Conservation (phyloP, 306 rosid genomes). For the Pachyrhizus erosus region DNA sequence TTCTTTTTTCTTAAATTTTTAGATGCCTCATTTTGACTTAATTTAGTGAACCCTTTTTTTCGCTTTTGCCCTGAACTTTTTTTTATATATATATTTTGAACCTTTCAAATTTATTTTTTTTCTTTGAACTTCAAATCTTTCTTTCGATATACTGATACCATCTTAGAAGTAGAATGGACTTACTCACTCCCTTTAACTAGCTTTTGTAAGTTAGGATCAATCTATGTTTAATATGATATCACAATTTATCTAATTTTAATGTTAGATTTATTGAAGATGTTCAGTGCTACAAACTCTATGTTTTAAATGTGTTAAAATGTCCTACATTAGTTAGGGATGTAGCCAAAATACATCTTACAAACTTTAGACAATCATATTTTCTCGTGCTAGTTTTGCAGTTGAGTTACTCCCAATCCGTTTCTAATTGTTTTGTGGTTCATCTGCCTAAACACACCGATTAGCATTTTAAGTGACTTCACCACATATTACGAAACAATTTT, state of each 20-base stretch:
- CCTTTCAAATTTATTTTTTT: not conserved
- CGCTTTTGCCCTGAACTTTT: not conserved
- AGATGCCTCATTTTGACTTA: too few relatives aligned
- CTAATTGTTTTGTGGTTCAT: constrained; percentile 1
- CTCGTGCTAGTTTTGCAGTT: not conserved
- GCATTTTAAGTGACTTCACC: constrained; percentile 12
- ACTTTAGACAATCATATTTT: not conserved
- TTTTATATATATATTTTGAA: not conserved
- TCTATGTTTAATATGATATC: not conserved
- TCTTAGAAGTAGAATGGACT: too few relatives aligned
- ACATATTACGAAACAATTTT: constrained; percentile 18
- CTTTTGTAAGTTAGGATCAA: not conserved
- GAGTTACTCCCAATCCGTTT: not conserved
- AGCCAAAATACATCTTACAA: not conserved
- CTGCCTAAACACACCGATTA: constrained; percentile 14
- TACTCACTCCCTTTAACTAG: not conserved
- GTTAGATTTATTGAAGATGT: not conserved
- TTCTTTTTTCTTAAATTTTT: too few relatives aligned
- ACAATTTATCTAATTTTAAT: not conserved
- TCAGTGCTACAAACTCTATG: too few relatives aligned
- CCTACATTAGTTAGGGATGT: too few relatives aligned
- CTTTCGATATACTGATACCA: not conserved
- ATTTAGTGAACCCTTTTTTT: too few relatives aligned
- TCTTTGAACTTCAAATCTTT: too few relatives aligned
- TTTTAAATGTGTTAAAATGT: too few relatives aligned